Percentiles rank a stretch among this genome's conserved stretches.
phyloP scores from a whole-genome alignment of 768 basidiomycete species.

The Dacryopinax spathularia region DNA sequence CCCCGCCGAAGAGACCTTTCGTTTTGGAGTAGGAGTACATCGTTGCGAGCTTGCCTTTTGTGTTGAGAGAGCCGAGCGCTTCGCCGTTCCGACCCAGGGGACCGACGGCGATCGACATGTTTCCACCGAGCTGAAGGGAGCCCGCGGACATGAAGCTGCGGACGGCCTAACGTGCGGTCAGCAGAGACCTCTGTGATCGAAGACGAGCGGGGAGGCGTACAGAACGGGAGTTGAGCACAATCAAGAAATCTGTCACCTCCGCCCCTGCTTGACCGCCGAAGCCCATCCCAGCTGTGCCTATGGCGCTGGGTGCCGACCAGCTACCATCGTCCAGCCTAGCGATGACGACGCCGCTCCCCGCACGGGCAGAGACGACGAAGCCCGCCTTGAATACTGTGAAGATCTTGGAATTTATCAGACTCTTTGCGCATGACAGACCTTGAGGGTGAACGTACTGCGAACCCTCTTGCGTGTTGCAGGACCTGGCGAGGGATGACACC shows the following conservation, averaged over 20 bases:
- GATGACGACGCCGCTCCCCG: conserved; percentile 78
- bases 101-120: conserved; percentile 44
- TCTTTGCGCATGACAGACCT: background rate
- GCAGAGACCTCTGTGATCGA: background rate
- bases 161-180: conserved; percentile 11
- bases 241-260: conserved; percentile 80
- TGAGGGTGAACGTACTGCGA: conserved; percentile 40
- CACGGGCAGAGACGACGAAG: conserved; percentile 59
- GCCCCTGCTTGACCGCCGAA: conserved; percentile 55
- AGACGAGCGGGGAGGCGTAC: conserved; percentile 25
- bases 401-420: conserved; percentile 30
- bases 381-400: conserved; percentile 70
- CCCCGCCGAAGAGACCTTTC: conserved; percentile 76
- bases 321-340: conserved; percentile 68
- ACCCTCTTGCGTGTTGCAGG: conserved; percentile 49
- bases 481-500: conserved; percentile 49
- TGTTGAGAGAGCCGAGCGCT: conserved; percentile 67
- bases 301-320: conserved; percentile 95
- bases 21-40: conserved; percentile 95
- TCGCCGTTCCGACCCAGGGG: conserved; percentile 88
- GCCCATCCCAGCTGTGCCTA: conserved; percentile 83
- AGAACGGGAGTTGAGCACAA: conserved; percentile 71
- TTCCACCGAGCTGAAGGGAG: conserved; percentile 71
- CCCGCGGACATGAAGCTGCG: conserved; percentile 83
- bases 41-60: conserved; percentile 76